Evolutionary conservation across 371 early-diverging fungal species (phyloP), one percentile per base, ranked within the genome.

Genomic region (Mortierella sp.): DNA sequence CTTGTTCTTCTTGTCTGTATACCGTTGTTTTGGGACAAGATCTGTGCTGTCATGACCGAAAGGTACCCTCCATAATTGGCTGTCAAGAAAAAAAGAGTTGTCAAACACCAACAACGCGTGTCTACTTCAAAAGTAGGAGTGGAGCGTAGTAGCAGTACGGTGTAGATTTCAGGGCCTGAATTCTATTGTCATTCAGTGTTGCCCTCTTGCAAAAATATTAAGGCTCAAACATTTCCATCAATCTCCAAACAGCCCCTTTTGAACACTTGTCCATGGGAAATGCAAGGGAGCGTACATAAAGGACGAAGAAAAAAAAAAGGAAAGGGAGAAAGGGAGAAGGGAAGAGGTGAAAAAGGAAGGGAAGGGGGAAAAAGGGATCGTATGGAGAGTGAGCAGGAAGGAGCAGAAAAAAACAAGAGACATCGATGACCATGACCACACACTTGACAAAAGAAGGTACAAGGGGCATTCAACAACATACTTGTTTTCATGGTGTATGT

Each of bases 221-320:
- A n/a, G n/a, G n/a, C n/a, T n/a, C n/a, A n/a, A n/a, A n/a, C n/a
- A n/a, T n/a, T n/a, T n/a, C n/a, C n/a, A n/a, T n/a, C n/a, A n/a
- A n/a, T n/a, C n/a, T n/a, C n/a, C n/a, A n/a, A 24, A 2, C 9
- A 10, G n/a, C 50, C 45, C 50, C 50, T 50, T 50, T 50, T 50
- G 24, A 50, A 8, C 24, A 14, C 10, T 50, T 8, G 24, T n/a
- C n/a, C 24, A 50, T 50, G 50, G 50, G 22, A 50, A 50, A n/a
- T 50, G 50, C n/a, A 50, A 50, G 24, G 50, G 50, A 50, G 50
- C 50, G n/a, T n/a, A n/a, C n/a, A n/a, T n/a, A n/a, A n/a, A n/a
- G n/a, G n/a, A n/a, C n/a, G n/a, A n/a, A n/a, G n/a, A n/a, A n/a
- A 50, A 50, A 48, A 22, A n/a, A 22, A 50, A 50, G 50, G 50